These are phyloP conservation scores for Aspergillus japonicus DNA, from an alignment of 2,329 filamentous ascomycete species.

Conservation along the genomic window DNA sequence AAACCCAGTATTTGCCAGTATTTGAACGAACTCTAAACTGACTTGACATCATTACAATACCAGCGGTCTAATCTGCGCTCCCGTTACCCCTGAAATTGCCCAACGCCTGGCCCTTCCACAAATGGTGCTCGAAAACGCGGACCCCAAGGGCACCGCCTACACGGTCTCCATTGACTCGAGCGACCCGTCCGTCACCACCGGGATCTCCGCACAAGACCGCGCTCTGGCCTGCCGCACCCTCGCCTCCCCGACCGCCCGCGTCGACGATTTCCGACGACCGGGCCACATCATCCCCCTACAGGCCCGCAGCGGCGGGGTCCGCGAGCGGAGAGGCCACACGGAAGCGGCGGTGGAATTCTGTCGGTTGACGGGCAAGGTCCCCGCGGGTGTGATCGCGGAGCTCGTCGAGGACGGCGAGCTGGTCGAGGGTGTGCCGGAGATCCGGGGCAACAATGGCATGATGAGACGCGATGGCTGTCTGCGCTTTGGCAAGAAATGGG, in stretches of 20 bases:
- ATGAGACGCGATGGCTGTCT: slow-evolving; percentile 86
- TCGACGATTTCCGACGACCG: slow-evolving; percentile 70
- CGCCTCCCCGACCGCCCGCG: slow-evolving; percentile 61
- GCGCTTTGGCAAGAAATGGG: slow-evolving; percentile 82
- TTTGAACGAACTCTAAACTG: background rate
- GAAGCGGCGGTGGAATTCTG: slow-evolving; percentile 93
- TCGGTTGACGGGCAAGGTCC: slow-evolving; percentile 72
- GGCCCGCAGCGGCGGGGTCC: slow-evolving; percentile 75
- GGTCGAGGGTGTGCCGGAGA: slow-evolving; percentile 65
- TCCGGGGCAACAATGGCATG: slow-evolving; percentile 72
- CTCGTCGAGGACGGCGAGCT: slow-evolving; percentile 81
- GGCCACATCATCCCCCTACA: slow-evolving; percentile 88
- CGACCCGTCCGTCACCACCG: slow-evolving; percentile 73
- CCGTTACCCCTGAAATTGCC: slow-evolving; percentile 69
- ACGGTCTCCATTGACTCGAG: slow-evolving; percentile 83
- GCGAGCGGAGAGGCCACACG: slow-evolving; percentile 79
- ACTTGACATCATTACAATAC: background rate
- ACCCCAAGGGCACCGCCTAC: slow-evolving; percentile 90
- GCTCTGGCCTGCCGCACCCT: slow-evolving; percentile 76
- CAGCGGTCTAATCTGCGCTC: slow-evolving; percentile 86
- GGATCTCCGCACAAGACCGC: slow-evolving; percentile 86
- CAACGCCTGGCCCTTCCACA: slow-evolving; percentile 74
- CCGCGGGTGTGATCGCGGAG: slow-evolving; percentile 83
- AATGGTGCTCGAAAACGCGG: slow-evolving; percentile 79
- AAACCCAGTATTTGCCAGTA: background rate